These are phyloP conservation scores for Rostrohypoxylon terebratum DNA, from an alignment of 495 filamentous ascomycete genomes.

Conservation along the genomic window DNA sequence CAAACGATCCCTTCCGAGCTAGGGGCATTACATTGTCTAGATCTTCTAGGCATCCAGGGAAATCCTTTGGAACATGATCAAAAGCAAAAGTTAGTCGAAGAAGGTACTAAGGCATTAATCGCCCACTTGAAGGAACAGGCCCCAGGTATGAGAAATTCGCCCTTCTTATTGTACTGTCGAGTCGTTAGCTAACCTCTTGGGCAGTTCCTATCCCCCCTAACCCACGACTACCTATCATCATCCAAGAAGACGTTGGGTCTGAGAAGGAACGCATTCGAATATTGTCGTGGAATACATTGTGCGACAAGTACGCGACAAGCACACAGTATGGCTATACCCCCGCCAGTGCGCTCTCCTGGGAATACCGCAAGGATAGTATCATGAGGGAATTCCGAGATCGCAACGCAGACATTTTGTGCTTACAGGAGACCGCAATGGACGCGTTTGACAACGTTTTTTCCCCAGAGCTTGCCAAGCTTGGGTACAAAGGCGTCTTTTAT, in stretches of 20 bases:
- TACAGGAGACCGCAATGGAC: slow-evolving; percentile 92
- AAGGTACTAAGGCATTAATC: slow-evolving; percentile 87
- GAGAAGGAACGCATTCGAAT: slow-evolving; percentile 73
- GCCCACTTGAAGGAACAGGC: slow-evolving; percentile 82
- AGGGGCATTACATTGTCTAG: slow-evolving; percentile 85
- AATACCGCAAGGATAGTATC: slow-evolving; percentile 83
- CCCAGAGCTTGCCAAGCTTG: slow-evolving; percentile 80
- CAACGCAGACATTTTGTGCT: slow-evolving; percentile 86
- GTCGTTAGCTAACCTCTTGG: slow-evolving; percentile 31
- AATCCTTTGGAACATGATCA: slow-evolving; percentile 81
- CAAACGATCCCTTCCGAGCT: slow-evolving; percentile 84
- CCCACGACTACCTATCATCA: slow-evolving; percentile 56
- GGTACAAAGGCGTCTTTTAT: slow-evolving; percentile 94
- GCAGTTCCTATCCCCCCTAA: slow-evolving; percentile 76
- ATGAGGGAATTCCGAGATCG: slow-evolving; percentile 81
- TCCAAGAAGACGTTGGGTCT: slow-evolving; percentile 63
- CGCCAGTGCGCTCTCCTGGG: slow-evolving; percentile 80
- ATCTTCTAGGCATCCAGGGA: slow-evolving; percentile 91
- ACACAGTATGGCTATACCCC: slow-evolving; percentile 90
- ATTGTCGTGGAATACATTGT: slow-evolving; percentile 93
- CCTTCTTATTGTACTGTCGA: neutral
- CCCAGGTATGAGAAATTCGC: slow-evolving; percentile 70
- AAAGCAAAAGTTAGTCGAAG: slow-evolving; percentile 81
- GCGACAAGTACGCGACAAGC: slow-evolving; percentile 87
- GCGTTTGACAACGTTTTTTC: slow-evolving; percentile 91